These are phyloP conservation scores for Calvatia gigantea DNA, from an alignment of 768 basidiomycete species.

Conservation along the genomic window DNA sequence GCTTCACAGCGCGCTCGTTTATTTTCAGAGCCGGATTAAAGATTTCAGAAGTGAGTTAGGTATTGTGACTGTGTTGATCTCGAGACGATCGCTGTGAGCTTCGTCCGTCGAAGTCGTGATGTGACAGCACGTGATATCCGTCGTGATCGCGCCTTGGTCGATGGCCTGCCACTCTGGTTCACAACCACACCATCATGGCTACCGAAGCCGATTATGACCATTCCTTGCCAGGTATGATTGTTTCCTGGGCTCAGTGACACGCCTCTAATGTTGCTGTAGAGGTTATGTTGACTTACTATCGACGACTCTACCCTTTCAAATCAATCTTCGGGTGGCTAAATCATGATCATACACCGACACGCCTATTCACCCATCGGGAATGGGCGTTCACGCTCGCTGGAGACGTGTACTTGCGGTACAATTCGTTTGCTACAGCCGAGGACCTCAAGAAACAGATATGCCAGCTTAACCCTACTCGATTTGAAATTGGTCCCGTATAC, in stretches of 20 bases:
- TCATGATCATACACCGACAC: constrained; percentile 76
- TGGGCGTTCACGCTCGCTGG: constrained; percentile 91
- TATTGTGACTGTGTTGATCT: no score
- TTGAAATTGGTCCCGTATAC: constrained; percentile 97
- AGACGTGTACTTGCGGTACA: constrained; percentile 93
- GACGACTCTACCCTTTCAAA: constrained; percentile 91
- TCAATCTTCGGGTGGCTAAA: constrained; percentile 94
- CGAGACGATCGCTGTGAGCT: no score
- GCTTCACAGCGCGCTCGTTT: no score
- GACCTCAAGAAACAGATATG: constrained; percentile 92
- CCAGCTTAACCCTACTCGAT: constrained; percentile 83
- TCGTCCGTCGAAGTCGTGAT: no score
- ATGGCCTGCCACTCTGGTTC: no score
- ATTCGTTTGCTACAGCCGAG: constrained; percentile 80
- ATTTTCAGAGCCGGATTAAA: no score
- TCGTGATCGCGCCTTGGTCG: no score
- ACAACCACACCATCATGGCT: no score
- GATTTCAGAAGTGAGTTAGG: no score
- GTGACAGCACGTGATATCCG: no score
- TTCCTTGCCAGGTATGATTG: constrained; percentile 5
- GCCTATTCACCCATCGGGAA: constrained; percentile 89
- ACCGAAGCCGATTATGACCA: constrained; percentile 12
- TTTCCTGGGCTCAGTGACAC: background rate
- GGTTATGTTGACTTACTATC: constrained; percentile 71
- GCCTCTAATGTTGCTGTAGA: constrained; percentile 22